These are phyloP conservation scores for Pyronema domesticum DNA, from an alignment of 495 filamentous ascomycete species.

Conservation along the genomic window DNA sequence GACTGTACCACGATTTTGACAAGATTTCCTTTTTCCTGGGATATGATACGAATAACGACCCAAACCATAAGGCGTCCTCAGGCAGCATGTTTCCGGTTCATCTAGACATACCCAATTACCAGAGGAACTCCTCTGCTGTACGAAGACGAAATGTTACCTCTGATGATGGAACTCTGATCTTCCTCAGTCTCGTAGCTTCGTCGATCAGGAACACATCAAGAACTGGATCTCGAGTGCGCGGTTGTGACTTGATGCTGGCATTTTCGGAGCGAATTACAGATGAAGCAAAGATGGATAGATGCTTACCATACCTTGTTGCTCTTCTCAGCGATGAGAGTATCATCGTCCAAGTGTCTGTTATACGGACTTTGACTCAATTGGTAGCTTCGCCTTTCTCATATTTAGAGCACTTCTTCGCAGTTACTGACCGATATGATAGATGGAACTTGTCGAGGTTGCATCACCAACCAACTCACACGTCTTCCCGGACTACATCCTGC, in stretches of 20 bases:
- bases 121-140: slow-evolving; percentile 36
- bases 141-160: slow-evolving; percentile 29
- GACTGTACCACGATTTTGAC: slow-evolving; percentile 86
- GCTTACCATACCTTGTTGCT: slow-evolving; percentile 73
- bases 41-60: slow-evolving; percentile 35
- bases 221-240: slow-evolving; percentile 68
- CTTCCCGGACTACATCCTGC: slow-evolving; percentile 88
- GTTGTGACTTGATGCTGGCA: slow-evolving; percentile 81
- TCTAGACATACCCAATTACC: slow-evolving; percentile 72
- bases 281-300: slow-evolving; percentile 88
- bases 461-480: slow-evolving; percentile 91
- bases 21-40: slow-evolving; percentile 91
- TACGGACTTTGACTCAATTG: slow-evolving; percentile 72
- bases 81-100: slow-evolving; percentile 50
- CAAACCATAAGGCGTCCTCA: slow-evolving; percentile 10
- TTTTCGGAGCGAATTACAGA: slow-evolving; percentile 85
- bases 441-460: slow-evolving; percentile 69
- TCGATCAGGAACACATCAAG: slow-evolving; percentile 78
- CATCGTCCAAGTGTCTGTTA: slow-evolving; percentile 63
- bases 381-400: slow-evolving; percentile 13
- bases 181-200: slow-evolving; percentile 70
- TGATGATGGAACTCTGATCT: slow-evolving; percentile 86
- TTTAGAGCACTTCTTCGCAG: neutral
- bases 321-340: slow-evolving; percentile 66
- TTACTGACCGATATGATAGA: slow-evolving; percentile 18